Base-by-base conservation (phyloP, 1,139 yeast species). In the Sugiyamaella novakii region DNA sequence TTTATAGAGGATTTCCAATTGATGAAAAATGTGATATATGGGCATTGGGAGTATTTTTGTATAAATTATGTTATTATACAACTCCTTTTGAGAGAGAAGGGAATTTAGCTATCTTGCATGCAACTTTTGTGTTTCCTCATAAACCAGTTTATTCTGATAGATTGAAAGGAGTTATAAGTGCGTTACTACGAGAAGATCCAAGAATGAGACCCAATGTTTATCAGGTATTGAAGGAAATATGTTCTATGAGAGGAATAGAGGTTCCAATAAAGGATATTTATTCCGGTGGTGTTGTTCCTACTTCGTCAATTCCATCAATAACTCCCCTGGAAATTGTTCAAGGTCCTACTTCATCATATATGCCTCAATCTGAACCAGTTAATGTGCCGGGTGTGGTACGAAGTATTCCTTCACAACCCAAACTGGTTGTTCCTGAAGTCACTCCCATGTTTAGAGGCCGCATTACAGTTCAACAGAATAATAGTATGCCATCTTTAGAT, bases 21-120 rank as follows among this genome's bases (percentile, higher is more conserved):
- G 95, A 91, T 68, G 98, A 92, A 63, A 92, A 92, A 66, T 81
- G 91, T 54, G 98, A 92, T 68, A 83, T 92, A 28, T 92, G 98
- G 98, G 98, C 98, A 0, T 72, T 92, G 51, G 98, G 98, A 11
- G 81, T 91, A 24, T 86, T 94, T 58, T 73, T 92, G 47, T 92
- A 91, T 73, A 92, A 94, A 66, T 72, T 92, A 50, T 87, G 98
- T 65, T 92, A 87, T 69, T 92, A 87, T 67, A 91, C 89, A 1
- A 92, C 98, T 0, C 98, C 98, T 0, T 92, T 92, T 67, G 98
- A 92, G 68, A 54, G 58, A 33, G 81, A 84, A 10, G 87, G 87
- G 18, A 85, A 80, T 55, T 68, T 81, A 57, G 87, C 87, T 2
- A 82, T 84, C 46, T 67, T 83, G 47, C 83, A 79, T 62, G 79